Evolutionary conservation across 169 alveolate species (phyloP), one percentile per base, ranked within the genome.

Genomic region (Eimeria necatrix): DNA sequence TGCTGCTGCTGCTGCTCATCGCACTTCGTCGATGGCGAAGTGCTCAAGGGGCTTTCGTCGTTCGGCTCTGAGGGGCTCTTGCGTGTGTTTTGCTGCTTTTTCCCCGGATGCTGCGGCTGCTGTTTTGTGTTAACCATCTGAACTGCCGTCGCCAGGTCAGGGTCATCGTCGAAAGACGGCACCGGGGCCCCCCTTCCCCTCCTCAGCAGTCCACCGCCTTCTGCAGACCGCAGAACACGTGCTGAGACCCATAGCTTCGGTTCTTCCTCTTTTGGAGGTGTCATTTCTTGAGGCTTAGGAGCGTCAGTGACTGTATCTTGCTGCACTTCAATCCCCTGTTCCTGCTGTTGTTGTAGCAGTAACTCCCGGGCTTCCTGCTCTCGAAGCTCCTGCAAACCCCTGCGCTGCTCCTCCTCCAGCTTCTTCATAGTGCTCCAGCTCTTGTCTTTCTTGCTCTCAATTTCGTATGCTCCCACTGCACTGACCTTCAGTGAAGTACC

Each of bases 281-380:
- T 16, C 2, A 7, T 41, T 24, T 84, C 76, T 12, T 81, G 52
- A 56, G n/a, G 59, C 52, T 9, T 49, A 16, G 64, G 78, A n/a
- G 4, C 18, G 59, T 26, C 56, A 9, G 18, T 4, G 26, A 20
- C 74, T 10, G 61, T 1, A 18, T 59, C 80, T 41, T 32, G 92
- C 78, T 84, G 92, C 61, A 52, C 53, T 8, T 81, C 73, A 6
- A 49, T 8, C 2, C 71, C 71, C 22, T 84, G 92, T 9, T 53
- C 73, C 46, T 56, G 92, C 92, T 84, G 92, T 59, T 84, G 92
- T 49, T 49, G 78, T 46, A 84, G 78, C 92, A 84, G 80, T 49
- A 84, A 41, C 92, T 84, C 92, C 53, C 92, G 60, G 48, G 74
- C 80, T 59, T 84, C 92, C 48, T 84, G 92, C 92, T 84, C 92